Evolutionary conservation across 768 basidiomycete genomes (phyloP).

Genomic region (Boletus pseudo-olivaceus): DNA sequence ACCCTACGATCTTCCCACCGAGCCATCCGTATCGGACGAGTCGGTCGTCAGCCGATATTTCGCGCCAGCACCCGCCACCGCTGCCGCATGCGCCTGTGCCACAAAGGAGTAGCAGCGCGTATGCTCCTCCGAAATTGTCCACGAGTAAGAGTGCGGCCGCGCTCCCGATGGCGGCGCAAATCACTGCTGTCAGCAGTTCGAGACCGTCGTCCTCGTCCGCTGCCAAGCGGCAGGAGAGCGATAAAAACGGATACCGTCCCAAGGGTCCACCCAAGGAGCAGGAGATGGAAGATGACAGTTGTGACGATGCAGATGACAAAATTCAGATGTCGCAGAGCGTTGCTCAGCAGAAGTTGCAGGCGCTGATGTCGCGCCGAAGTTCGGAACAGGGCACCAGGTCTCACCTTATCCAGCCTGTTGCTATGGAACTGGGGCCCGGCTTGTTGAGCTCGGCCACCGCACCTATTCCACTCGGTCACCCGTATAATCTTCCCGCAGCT

Average conservation of each 20-base stretch:
- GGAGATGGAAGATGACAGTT: conserved; percentile 68
- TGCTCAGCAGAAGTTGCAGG: conserved; percentile 64
- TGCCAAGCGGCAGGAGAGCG: conserved; percentile 26
- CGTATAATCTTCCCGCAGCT: conserved; percentile 70
- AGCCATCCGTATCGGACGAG: conserved; percentile 57
- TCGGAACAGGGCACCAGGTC: conserved; percentile 29
- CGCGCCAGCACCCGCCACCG: conserved; percentile 21
- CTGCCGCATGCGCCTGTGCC: conserved; percentile 21
- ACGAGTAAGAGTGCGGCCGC: conserved; percentile 59
- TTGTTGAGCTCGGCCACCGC: conserved; percentile 34
- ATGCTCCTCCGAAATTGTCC: conserved; percentile 37
- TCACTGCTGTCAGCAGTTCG: conserved; percentile 38
- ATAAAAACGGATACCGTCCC: conserved; percentile 50
- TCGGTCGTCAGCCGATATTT: conserved; percentile 47
- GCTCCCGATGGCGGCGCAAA: conserved; percentile 50
- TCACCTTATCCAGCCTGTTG: conserved; percentile 20
- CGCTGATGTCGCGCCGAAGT: conserved; percentile 47
- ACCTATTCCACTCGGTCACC: conserved; percentile 59
- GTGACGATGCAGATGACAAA: conserved; percentile 45
- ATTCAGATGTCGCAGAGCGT: conserved; percentile 63
- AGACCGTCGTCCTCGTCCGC: conserved; percentile 22
- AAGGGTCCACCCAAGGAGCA: conserved; percentile 61
- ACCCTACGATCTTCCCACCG: conserved; percentile 55
- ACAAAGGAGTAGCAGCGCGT: conserved; percentile 28
- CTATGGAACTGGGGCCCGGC: conserved; percentile 16